phyloP scores from a whole-genome alignment of 2,329 filamentous ascomycete species.

The Cladosporium oxysporum region DNA sequence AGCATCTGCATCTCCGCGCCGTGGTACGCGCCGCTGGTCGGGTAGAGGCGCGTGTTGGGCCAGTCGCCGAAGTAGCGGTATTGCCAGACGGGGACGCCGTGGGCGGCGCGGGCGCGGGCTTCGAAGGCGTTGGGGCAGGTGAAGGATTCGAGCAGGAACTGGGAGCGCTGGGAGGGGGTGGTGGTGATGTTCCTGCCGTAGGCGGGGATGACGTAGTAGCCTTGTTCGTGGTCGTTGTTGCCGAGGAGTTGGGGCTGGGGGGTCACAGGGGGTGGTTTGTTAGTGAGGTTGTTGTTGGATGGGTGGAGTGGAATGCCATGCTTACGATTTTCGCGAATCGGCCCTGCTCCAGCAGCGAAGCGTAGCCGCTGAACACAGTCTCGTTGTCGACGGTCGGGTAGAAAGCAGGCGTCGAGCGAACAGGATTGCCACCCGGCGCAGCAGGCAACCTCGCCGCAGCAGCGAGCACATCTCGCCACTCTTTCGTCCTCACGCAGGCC shows the following conservation, averaged over 20 bases:
- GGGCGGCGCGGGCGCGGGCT: constrained; percentile 38
- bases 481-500: constrained; percentile 27
- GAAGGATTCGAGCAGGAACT: constrained; percentile 26
- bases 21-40: constrained; percentile 52
- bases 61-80: constrained; percentile 55
- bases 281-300: not conserved
- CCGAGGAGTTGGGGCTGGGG: constrained; percentile 44
- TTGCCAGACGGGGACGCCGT: constrained; percentile 46
- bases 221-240: constrained; percentile 51
- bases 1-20: constrained; percentile 38
- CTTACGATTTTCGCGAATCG: constrained; percentile 40
- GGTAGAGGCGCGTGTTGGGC: constrained; percentile 50
- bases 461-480: constrained; percentile 23
- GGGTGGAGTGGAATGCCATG: not conserved
- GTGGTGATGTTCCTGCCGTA: constrained; percentile 44
- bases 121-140: constrained; percentile 47
- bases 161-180: constrained; percentile 38
- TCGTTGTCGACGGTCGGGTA: constrained; percentile 30
- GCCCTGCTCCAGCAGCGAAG: constrained; percentile 25
- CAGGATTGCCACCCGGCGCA: constrained; percentile 25
- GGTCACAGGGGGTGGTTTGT: not conserved
- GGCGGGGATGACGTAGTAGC: constrained; percentile 49
- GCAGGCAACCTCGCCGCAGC: constrained; percentile 27
- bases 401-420: constrained; percentile 36
- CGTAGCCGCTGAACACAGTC: constrained; percentile 34